Evolutionary conservation across 2,329 filamentous ascomycete species (phyloP).

Genomic region (Arachnopeziza araneosa): DNA sequence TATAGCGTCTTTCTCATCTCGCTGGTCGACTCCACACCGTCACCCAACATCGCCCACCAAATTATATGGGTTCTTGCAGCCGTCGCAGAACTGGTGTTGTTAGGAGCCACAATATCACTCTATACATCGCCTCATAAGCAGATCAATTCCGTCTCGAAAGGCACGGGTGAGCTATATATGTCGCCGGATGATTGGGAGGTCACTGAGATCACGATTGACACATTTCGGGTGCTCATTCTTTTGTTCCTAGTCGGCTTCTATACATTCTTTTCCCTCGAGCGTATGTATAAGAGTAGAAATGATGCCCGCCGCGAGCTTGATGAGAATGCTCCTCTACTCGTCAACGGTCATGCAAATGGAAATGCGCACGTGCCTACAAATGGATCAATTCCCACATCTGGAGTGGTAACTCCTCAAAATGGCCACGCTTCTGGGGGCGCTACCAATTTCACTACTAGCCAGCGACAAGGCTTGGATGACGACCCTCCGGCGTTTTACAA

Average conservation of each 20-base stretch:
- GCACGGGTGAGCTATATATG: conserved; percentile 34
- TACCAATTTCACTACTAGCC: neutral
- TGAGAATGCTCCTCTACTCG: conserved; percentile 61
- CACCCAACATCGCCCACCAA: conserved; percentile 75
- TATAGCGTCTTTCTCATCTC: conserved; percentile 83
- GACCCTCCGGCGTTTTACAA: conserved; percentile 75
- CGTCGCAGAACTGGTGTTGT: conserved; percentile 66
- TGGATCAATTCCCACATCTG: conserved; percentile 32
- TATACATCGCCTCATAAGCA: conserved; percentile 62
- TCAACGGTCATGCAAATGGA: conserved; percentile 34
- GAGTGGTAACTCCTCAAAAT: neutral
- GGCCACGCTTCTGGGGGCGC: conserved; percentile 20
- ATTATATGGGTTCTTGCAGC: conserved; percentile 71
- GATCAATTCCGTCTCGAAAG: conserved; percentile 38
- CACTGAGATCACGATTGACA: conserved; percentile 60
- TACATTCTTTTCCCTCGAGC: conserved; percentile 41
- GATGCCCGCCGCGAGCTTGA: conserved; percentile 22
- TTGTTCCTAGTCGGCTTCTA: conserved; percentile 50
- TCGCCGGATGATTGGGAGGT: conserved; percentile 49
- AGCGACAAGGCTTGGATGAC: conserved; percentile 44
- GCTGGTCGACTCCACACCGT: conserved; percentile 75
- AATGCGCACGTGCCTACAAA: conserved; percentile 31
- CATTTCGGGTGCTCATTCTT: conserved; percentile 64
- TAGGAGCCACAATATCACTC: conserved; percentile 61
- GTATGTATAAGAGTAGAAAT: conserved; percentile 17